Conservation (phyloP, 192 early-diverging fungal species). For the Coemansia sp. region DNA sequence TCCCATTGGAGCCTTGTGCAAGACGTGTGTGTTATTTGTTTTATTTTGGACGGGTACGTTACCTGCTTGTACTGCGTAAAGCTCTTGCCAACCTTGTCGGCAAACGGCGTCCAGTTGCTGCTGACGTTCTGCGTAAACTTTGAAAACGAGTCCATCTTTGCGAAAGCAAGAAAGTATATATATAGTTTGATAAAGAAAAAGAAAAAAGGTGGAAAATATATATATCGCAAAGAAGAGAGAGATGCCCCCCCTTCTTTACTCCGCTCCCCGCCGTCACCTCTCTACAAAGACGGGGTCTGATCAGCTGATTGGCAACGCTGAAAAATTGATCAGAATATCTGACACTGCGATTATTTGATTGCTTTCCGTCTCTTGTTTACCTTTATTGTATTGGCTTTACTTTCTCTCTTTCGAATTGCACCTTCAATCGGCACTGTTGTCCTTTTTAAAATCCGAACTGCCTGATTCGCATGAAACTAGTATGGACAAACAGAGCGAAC, state of each 20-base stretch:
- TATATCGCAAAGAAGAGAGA: neutral
- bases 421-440: neutral
- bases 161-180: neutral
- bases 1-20: neutral
- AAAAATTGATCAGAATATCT: neutral
- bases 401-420: neutral
- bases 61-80: slow-evolving; percentile 58
- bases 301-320: neutral
- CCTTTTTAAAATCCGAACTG: neutral
- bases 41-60: neutral
- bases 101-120: slow-evolving; percentile 50
- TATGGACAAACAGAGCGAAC: slow-evolving; percentile 44
- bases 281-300: neutral
- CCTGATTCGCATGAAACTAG: neutral
- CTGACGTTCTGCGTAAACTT: slow-evolving; percentile 53
- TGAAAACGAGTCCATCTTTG: slow-evolving; percentile 53
- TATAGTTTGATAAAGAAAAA: neutral
- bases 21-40: neutral
- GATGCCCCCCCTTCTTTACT: no score
- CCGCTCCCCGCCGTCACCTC: neutral
- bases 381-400: neutral
- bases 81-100: slow-evolving; percentile 47
- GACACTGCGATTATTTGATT: neutral
- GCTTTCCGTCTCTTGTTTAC: neutral
- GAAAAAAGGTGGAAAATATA: neutral